phyloP scores from a whole-genome alignment of 2,329 filamentous ascomycete species.

The Penicillium polonicum region DNA sequence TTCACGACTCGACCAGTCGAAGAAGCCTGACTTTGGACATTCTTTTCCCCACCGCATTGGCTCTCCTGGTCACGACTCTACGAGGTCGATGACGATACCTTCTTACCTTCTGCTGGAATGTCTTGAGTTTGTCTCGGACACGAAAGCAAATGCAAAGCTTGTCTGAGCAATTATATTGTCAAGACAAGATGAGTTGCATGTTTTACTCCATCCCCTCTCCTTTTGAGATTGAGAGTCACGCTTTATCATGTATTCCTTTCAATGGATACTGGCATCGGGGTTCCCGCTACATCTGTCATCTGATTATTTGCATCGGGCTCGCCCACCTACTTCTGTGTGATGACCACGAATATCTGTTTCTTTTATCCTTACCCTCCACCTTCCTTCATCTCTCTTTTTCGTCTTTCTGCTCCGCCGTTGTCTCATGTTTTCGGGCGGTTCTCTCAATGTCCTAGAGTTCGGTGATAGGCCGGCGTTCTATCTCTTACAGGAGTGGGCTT shows the following conservation, averaged over 20 bases:
- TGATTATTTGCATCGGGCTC: slow-evolving; percentile 13
- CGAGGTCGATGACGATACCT: slow-evolving; percentile 14
- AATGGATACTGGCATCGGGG: slow-evolving; percentile 1
- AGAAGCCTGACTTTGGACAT: slow-evolving; percentile 5
- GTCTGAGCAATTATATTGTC: not conserved
- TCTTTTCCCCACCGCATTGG: not conserved
- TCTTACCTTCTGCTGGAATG: not conserved
- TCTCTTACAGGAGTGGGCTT: slow-evolving; percentile 5
- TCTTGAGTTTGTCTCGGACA: not conserved
- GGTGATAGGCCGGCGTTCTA: slow-evolving; percentile 19
- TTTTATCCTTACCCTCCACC: not conserved
- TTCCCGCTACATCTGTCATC: slow-evolving; percentile 1
- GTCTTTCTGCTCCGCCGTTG: slow-evolving; percentile 11
- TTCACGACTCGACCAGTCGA: slow-evolving; percentile 28
- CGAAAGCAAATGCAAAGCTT: slow-evolving; percentile 7
- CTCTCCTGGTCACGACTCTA: slow-evolving; percentile 17
- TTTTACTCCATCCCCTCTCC: slow-evolving; percentile 4
- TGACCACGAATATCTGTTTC: slow-evolving; percentile 19
- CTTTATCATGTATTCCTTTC: slow-evolving; percentile 4
- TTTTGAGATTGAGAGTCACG: slow-evolving; percentile 7
- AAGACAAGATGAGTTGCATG: slow-evolving; percentile 3
- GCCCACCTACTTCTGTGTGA: slow-evolving; percentile 11
- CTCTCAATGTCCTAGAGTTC: slow-evolving; percentile 19
- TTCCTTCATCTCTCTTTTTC: slow-evolving; percentile 4
- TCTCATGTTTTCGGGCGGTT: slow-evolving; percentile 13